Conservation (phyloP, 495 filamentous ascomycete genomes). For the Cudoniella acicularis region DNA sequence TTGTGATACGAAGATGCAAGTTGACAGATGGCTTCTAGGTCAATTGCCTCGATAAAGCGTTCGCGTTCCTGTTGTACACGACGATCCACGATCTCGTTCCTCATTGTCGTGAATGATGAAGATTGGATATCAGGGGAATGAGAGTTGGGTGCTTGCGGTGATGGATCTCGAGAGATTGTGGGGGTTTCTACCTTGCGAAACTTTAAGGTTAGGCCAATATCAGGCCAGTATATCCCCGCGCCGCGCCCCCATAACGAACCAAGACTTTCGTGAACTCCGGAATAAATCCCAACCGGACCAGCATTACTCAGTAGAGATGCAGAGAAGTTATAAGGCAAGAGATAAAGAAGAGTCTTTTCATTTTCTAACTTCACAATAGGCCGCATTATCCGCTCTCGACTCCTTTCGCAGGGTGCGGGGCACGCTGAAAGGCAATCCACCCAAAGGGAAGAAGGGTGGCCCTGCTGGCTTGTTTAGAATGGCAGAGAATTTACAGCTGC, state of each 20-base stretch:
- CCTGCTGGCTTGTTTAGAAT: neutral
- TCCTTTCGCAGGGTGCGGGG: neutral
- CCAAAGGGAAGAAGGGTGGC: neutral
- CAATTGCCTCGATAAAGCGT: constrained; percentile 9
- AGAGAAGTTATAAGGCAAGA: neutral
- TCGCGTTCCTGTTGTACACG: constrained; percentile 13
- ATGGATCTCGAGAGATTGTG: too few relatives aligned
- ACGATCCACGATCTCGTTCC: constrained; percentile 6
- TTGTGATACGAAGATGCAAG: constrained; percentile 17
- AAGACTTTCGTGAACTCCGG: too few relatives aligned
- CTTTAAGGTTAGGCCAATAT: too few relatives aligned
- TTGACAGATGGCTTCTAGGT: constrained; percentile 12
- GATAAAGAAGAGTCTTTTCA: neutral
- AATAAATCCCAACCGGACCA: too few relatives aligned
- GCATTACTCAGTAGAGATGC: neutral
- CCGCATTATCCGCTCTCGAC: neutral
- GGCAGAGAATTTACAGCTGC: neutral
- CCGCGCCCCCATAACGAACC: too few relatives aligned
- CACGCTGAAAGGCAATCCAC: neutral
- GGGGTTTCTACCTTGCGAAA: too few relatives aligned
- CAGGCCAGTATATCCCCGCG: too few relatives aligned
- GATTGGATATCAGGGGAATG: too few relatives aligned
- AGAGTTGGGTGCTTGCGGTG: too few relatives aligned
- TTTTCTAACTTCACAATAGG: neutral
- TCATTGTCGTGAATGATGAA: too few relatives aligned